Base-by-base conservation (phyloP, 1,139 yeast species). In the Pichiaceae sp. region DNA sequence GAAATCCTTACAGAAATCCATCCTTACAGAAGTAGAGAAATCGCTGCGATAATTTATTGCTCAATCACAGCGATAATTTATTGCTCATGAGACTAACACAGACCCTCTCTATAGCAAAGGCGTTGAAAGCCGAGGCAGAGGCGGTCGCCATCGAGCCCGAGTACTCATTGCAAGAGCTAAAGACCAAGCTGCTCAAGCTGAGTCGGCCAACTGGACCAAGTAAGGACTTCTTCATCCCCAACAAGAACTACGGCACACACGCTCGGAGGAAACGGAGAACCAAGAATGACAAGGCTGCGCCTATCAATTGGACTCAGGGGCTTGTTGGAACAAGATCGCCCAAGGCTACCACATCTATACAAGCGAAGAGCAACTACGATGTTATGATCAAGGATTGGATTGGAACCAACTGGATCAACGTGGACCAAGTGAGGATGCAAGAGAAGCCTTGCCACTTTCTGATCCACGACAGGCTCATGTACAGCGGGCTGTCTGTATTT, bases 391-490 rank as follows among this genome's bases (percentile, higher is more conserved):
- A 48, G 26, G 50, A 49, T 24, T 49, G 52, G 53, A 45, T 43
- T 18, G 39, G 43, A 4, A 47, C 52, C 11, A 42, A 46, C 17
- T 45, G 48, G 51, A 23, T 49, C 8, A 36, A 42, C 20, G 38
- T 30, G 9, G 41, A 36, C 9, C 46, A 44, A 7, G 17, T 34
- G 4, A 31, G 39, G 3, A 40, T 47, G 25, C 44, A 44, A 33
- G 31, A 38, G n/a, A 41, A 38, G 17, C 42, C 49, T 23, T 49
- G 49, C 21, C 55, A 50, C 35, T 42, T 52, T 18, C 33, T 53
- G 7, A 34, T 52, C 8, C 57, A 53, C 38, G 57, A 53, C 35
- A 46, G 43, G 32, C 30, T 52, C 4, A 12, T 51, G 4, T 50
- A 37, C 29, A 37, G 38, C 3, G 44, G 49, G 17, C 20, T 47